These are phyloP conservation scores for Huntiella bhutanensis DNA, from an alignment of 2,329 filamentous ascomycete species.

Conservation along the genomic window DNA sequence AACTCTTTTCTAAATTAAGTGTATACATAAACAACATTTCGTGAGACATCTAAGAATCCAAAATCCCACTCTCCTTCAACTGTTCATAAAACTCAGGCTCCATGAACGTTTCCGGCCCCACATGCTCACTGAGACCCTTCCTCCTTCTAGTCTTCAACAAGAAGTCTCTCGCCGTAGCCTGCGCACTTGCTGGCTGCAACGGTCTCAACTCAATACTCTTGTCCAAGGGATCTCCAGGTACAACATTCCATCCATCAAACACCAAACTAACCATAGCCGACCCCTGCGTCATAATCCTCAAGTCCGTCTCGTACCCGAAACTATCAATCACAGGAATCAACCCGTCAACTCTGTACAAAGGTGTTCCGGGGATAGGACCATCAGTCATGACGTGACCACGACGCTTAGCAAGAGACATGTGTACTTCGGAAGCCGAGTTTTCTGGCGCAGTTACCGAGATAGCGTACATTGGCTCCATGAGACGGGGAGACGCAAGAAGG, in stretches of 20 bases:
- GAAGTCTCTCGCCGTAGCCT: slow-evolving; percentile 86
- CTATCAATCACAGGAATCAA: slow-evolving; percentile 91
- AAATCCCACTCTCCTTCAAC: slow-evolving; percentile 70
- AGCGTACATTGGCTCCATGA: slow-evolving; percentile 93
- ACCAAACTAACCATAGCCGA: slow-evolving; percentile 78
- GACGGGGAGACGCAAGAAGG: slow-evolving; percentile 82
- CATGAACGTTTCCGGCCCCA: slow-evolving; percentile 87
- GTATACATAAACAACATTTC: too few species aligned
- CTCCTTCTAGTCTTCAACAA: slow-evolving; percentile 85
- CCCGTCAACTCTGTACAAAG: slow-evolving; percentile 78
- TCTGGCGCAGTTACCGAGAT: slow-evolving; percentile 86
- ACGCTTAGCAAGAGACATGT: slow-evolving; percentile 75
- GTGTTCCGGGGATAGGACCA: slow-evolving; percentile 81
- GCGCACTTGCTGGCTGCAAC: slow-evolving; percentile 70
- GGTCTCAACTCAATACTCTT: slow-evolving; percentile 64
- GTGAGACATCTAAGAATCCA: slow-evolving; percentile 32
- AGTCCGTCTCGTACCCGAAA: slow-evolving; percentile 94
- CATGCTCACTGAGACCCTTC: slow-evolving; percentile 89
- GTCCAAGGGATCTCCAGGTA: slow-evolving; percentile 88
- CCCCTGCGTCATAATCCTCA: slow-evolving; percentile 88
- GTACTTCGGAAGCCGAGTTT: slow-evolving; percentile 71
- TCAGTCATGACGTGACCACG: slow-evolving; percentile 90
- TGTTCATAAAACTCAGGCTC: slow-evolving; percentile 85
- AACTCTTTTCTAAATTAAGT: too few species aligned
- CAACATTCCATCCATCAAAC: slow-evolving; percentile 91